Evolutionary conservation across 805 yeast genomes (phyloP), one percentile per base, ranked within the genome.

Genomic region (Nakazawaea ernobii): DNA sequence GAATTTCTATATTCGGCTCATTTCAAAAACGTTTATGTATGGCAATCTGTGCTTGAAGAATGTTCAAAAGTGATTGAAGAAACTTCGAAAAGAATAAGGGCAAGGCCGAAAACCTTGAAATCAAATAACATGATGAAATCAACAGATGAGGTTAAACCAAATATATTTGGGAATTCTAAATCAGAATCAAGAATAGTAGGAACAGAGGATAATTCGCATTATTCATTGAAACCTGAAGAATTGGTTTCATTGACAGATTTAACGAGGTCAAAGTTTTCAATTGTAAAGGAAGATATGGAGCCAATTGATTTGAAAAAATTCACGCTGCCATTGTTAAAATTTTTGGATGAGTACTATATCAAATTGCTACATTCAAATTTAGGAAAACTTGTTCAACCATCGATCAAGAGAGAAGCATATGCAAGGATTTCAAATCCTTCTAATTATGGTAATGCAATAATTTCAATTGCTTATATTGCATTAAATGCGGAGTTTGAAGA

Each of bases 401-500:
- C 77, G 0, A 48, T 73, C 28, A 62, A 67, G 45, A 65, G 78
- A 55, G 88, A 82, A 53, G 76, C 88, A 0, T 80, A 79, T 50
- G 72, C 77, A 20, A 64, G 88, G 33, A 71, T 82, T 2, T 71
- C 80, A n/a, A 73, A 81, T 44, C 80, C 87, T 0, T 76, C 68
- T 5, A 68, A 72, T 45, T 69, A 74, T 47, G 86, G 86, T 5
- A 80, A 83, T 57, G 77, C 87, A 0, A 77, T 84, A 15, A 74
- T 84, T 43, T 71, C 86, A 1, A 60, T 84, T 10, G 66, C 87
- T 2, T 73, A 82, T 43, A 66, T 84, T 47, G 66, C 82, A 15
- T 62, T 80, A 6, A 80, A 77, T 56, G 79, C 90, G 1, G 70
- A 78, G 24, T 79, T 75, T 43, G 90, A 84, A 58, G 90, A 83